Evolutionary conservation across 1,284 basidiomycete genomes (phyloP), one percentile per base, ranked within the genome.

Genomic region (Farysia itapuensis): DNA sequence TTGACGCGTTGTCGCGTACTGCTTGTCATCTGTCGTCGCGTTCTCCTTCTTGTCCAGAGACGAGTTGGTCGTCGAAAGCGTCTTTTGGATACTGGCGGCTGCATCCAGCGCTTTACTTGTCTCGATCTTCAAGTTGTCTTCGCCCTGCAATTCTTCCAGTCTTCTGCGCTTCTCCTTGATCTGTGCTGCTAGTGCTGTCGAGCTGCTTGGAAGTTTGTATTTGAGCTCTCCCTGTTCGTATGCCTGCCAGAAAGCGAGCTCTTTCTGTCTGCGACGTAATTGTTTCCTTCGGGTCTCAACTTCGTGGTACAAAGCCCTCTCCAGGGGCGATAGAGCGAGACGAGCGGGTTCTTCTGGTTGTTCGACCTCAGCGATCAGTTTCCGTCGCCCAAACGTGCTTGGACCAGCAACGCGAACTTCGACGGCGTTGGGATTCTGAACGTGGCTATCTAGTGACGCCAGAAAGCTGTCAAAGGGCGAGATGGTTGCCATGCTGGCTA

Each of bases 191-290:
- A 61, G 18, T 16, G 45, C 58, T 19, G 42, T 26, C 23, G 32
- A 15, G 41, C 43, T 51, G 8, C 43, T 51, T 9, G 58, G 52
- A 43, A 56, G 56, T 28, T 24, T 24, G 13, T 24, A 12, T 9
- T 9, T 12, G 12, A 20, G 20, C 18, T 6, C 18, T 11, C 21
- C 34, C 12, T 33, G 44, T 19, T 64, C 42, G 40, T 64, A 48
- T 4, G 43, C 49, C n/a, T 58, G 46, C 60, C 60, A 64, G 29
- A 64, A 64, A 18, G 46, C 54, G 33, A 58, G 37, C 40, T 64
- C 54, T 13, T 42, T 45, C 13, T 42, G 16, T 22, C 48, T 53
- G 23, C 51, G 43, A 2, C 39, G 9, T 2, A 64, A 46, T 4
- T 34, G 28, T 12, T 32, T 15, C 14, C 60, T 26, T 8, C 60